Conservation (phyloP, 139 green algal species). For the Chlorella sp. region DNA sequence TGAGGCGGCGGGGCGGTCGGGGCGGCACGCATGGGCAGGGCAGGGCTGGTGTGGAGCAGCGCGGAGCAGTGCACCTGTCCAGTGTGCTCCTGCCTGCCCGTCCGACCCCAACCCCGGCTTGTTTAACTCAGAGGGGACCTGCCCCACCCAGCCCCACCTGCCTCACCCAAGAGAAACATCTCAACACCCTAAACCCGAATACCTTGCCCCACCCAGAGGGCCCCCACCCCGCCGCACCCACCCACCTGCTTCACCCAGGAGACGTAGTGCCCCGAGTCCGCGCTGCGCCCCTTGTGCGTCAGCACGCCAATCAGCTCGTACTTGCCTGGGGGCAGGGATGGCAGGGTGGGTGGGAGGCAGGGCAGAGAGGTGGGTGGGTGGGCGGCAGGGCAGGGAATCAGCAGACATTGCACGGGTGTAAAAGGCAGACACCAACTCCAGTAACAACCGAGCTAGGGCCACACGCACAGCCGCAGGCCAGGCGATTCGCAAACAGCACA, state of each 20-base stretch:
- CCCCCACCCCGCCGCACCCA: background rate
- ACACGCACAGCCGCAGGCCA: background rate
- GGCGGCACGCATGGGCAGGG: background rate
- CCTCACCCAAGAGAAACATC: too few species aligned
- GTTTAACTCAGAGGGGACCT: too few species aligned
- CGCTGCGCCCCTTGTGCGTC: conserved; percentile 97
- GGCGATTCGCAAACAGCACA: background rate
- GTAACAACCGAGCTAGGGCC: too few species aligned
- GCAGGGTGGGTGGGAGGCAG: background rate
- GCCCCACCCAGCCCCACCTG: too few species aligned
- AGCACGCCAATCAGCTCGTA: conserved; percentile 94
- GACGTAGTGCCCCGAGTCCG: conserved; percentile 97
- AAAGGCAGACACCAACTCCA: too few species aligned
- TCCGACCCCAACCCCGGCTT: background rate
- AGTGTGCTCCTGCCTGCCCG: background rate
- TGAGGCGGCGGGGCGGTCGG: background rate
- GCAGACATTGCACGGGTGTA: too few species aligned
- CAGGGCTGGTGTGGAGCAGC: background rate
- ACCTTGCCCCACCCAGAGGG: too few species aligned
- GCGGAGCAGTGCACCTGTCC: too few species aligned
- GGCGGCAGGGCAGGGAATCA: background rate
- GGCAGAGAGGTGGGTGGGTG: background rate
- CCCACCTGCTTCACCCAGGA: conserved; percentile 87
- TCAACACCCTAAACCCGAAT: too few species aligned
- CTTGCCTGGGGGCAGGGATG: conserved; percentile 67